Base-by-base conservation (phyloP, 140 eudicot species). In the Stevia rebaudiana region DNA sequence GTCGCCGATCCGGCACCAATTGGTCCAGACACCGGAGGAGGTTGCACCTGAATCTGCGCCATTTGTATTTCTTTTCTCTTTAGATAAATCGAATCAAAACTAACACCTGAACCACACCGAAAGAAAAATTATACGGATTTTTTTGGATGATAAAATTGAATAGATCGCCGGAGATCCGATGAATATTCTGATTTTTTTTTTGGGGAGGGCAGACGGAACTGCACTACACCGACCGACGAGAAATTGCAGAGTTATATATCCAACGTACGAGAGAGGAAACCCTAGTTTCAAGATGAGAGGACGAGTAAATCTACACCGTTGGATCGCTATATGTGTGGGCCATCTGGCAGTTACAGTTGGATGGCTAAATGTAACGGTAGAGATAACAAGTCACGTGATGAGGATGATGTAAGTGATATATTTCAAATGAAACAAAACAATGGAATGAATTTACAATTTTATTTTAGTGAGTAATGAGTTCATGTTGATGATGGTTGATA, bases 1-100 rank as follows among this genome's bases (percentile, higher is more conserved):
- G 80, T 47, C 49, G 80, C 59, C 31, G 76, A 28, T 37, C 30
- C 60, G 40, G 35, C 75, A 24, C 58, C 83, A 54, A 61, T 73
- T 22, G 71, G 67, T 46, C 74, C 81, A 40, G 71, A 1, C 36
- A 58, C 63, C 13, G 72, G 57, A 24, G 69, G 78, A 60, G 65
- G 81, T 72, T 77, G 83, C n/a, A 77, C 77, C 75, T 80, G 89
- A 69, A 79, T 66, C 76, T 83, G 90, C 61, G 91, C 82, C 91
- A 80, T 80, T 53, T 17, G 35, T 28, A 28, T 28, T 28, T 28
- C 33, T 28, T 28, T 28, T 28, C 4, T 28, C 33, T 28, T 28
- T 28, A 28, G 4, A 28, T 28, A 2, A 28, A 28, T 28, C 33
- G 33, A 28, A 28, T 28, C 4, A 28, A 28, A 1, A 28, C 33